These are phyloP conservation scores for Cladosporium sp. DNA, from an alignment of 2,329 filamentous ascomycete genomes.

Conservation along the genomic window DNA sequence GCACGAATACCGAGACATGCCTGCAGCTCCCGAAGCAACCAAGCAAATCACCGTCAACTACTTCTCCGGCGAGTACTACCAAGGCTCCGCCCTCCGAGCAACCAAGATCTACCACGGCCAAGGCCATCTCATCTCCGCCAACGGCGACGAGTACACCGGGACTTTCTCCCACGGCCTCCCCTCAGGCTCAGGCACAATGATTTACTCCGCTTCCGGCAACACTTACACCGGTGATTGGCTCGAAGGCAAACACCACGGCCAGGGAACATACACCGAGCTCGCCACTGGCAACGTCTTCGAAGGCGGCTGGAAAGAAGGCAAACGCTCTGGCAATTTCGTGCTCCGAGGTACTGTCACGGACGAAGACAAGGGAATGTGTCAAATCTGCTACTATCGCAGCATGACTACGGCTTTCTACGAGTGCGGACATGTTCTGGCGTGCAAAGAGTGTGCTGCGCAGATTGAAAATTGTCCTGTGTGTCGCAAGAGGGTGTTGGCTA, in stretches of 20 bases:
- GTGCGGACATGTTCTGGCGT: conserved; percentile 61
- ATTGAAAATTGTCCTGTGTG: conserved; percentile 60
- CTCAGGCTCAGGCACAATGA: conserved; percentile 55
- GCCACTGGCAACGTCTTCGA: conserved; percentile 58
- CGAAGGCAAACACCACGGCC: conserved; percentile 61
- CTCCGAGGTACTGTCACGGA: conserved; percentile 60
- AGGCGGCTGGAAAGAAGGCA: conserved; percentile 58
- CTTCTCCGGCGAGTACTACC: conserved; percentile 55
- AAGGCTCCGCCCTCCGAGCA: conserved; percentile 45
- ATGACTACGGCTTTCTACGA: conserved; percentile 59
- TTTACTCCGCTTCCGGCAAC: conserved; percentile 58
- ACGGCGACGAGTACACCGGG: conserved; percentile 54
- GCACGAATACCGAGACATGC: neutral
- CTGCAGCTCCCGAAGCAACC: conserved; percentile 20
- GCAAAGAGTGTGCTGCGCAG: conserved; percentile 54
- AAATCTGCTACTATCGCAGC: conserved; percentile 54
- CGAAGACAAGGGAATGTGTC: conserved; percentile 55
- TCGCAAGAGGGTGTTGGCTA: conserved; percentile 51
- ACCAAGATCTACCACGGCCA: conserved; percentile 48
- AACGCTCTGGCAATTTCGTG: conserved; percentile 58
- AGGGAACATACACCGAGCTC: conserved; percentile 53
- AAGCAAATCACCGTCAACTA: conserved; percentile 48
- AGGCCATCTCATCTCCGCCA: conserved; percentile 50
- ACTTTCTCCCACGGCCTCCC: conserved; percentile 50
- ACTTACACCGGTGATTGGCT: conserved; percentile 55